Base-by-base conservation (phyloP, 768 basidiomycete genomes). In the Clitopilus passeckerianus region DNA sequence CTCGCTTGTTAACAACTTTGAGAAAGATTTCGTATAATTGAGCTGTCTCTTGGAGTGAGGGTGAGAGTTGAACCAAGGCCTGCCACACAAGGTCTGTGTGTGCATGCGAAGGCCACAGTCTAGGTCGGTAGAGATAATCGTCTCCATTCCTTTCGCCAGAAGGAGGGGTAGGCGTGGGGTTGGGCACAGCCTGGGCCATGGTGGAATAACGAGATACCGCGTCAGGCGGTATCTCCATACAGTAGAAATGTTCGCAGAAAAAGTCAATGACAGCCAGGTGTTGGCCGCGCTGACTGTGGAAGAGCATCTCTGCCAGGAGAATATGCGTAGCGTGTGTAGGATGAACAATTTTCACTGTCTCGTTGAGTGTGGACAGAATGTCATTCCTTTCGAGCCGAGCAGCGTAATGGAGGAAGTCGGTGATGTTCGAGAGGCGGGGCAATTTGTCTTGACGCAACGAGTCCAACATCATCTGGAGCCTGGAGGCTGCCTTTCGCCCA, bases 161-260 rank as follows among this genome's bases (percentile, higher is more conserved):
- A 43, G 59, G 53, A 16, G 59, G 30, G 37, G 44, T 23, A 8
- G 56, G 34, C 2, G n/a, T 23, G 8, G 52, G 16, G 20, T 44
- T 24, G 34, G 34, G 5, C 35, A 53, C 53, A n/a, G 16, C 37
- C 20, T 23, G n/a, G 43, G 62, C 46, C 16, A 61, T 54, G 20
- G 58, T 63, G 30, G 64, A 50, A 59, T 68, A 63, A 1, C 34
- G 60, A 9, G 34, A 33, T 61, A 77, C 53, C 0, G 72, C 67
- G 8, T 72, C 67, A 34, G 72, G 57, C 30, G 87, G 86, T n/a
- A 90, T 72, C 14, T 83, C 86, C 35, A 76, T 69, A 6, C 76
- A 61, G 57, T 77, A 77, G 64, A 86, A 89, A 57, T 83, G 76
- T 6, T 78, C 74, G 12, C 70, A 68, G 65, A 84, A 90, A 0